A percentile compares a stretch with the other conserved stretches of the same genome.
Evolutionary conservation across 2,329 filamentous ascomycete genomes (phyloP).

Genomic region (Colletotrichum lupini): DNA sequence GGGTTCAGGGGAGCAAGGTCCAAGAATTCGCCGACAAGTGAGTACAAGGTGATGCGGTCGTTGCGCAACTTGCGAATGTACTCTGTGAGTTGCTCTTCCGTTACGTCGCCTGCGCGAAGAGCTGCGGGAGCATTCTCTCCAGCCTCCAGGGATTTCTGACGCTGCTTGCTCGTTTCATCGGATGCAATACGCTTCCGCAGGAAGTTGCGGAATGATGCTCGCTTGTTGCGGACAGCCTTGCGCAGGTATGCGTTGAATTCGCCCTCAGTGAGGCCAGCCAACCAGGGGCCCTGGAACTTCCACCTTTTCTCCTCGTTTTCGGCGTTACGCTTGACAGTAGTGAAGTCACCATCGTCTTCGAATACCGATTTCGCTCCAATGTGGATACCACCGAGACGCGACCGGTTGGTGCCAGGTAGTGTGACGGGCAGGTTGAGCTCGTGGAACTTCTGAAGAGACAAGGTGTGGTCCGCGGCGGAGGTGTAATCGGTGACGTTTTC

Average conservation of each 20-base stretch:
- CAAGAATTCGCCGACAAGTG: slow-evolving; percentile 68
- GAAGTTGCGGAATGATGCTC: slow-evolving; percentile 65
- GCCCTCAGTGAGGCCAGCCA: slow-evolving; percentile 71
- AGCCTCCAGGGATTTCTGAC: slow-evolving; percentile 51
- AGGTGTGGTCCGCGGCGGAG: slow-evolving; percentile 82
- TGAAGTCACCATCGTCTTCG: slow-evolving; percentile 67
- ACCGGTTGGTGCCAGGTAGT: slow-evolving; percentile 50
- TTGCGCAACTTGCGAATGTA: slow-evolving; percentile 65
- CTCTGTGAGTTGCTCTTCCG: slow-evolving; percentile 61
- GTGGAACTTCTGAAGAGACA: slow-evolving; percentile 87
- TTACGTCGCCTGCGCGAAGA: slow-evolving; percentile 53
- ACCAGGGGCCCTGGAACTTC: slow-evolving; percentile 76
- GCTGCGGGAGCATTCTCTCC: slow-evolving; percentile 44
- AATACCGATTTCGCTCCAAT: slow-evolving; percentile 64
- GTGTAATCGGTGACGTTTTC: slow-evolving; percentile 92
- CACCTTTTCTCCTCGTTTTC: slow-evolving; percentile 60
- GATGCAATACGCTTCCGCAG: slow-evolving; percentile 61
- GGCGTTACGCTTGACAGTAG: slow-evolving; percentile 45
- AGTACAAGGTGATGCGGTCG: slow-evolving; percentile 62
- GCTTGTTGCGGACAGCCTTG: slow-evolving; percentile 63
- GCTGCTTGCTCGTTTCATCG: slow-evolving; percentile 54
- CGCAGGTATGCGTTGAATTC: slow-evolving; percentile 67
- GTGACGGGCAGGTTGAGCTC: slow-evolving; percentile 81
- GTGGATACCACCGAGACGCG: slow-evolving; percentile 18
- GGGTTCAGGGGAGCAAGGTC: slow-evolving; percentile 67